phyloP scores from a whole-genome alignment of 2,329 filamentous ascomycete species.

The Trichoderma koningiopsis region DNA sequence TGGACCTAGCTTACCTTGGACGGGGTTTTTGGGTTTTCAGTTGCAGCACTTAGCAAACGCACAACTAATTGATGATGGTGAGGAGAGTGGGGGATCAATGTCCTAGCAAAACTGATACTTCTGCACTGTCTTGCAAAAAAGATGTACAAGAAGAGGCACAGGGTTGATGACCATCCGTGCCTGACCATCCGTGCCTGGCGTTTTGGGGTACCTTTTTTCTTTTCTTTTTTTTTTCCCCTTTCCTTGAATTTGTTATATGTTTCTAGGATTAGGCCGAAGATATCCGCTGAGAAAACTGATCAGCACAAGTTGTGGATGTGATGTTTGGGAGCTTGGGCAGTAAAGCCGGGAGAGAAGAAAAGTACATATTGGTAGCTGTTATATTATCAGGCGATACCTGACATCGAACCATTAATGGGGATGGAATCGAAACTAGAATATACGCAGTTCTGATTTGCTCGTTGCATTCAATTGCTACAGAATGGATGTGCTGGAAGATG shows the following conservation, averaged over 20 bases:
- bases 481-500: too few relatives aligned
- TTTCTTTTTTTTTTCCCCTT: not conserved
- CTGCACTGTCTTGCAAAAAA: not conserved
- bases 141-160: constrained; percentile 1
- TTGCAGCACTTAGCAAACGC: not conserved
- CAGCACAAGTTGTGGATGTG: constrained; percentile 1
- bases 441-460: not conserved
- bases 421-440: not conserved
- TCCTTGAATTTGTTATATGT: not conserved
- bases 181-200: not conserved
- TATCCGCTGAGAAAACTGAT: constrained; percentile 6
- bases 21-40: constrained; percentile 17
- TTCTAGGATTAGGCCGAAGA: constrained; percentile 10
- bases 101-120: not conserved
- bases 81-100: not conserved
- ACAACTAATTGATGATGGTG: constrained; percentile 1
- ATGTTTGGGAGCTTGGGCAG: not conserved
- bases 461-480: not conserved
- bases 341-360: not conserved
- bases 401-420: not conserved
- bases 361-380: constrained; percentile 6
- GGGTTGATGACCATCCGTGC: not conserved
- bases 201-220: constrained; percentile 10
- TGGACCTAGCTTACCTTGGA: constrained; percentile 22
- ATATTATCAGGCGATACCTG: not conserved